Conservation (phyloP, 2,329 filamentous ascomycete genomes). For the Drechslerella dactyloides region DNA sequence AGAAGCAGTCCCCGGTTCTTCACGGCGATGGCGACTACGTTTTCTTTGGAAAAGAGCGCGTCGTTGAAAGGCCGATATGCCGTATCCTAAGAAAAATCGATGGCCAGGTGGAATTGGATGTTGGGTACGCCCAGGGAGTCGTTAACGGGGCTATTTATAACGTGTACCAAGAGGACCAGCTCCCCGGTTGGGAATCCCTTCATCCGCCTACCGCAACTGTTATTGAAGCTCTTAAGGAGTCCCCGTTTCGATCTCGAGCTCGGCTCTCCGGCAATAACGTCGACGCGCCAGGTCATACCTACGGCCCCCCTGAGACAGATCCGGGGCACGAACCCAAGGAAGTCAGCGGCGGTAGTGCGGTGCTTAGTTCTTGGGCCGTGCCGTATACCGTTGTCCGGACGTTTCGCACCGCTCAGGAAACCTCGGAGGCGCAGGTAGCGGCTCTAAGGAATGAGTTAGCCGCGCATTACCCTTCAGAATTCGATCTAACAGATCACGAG, state of each 20-base stretch:
- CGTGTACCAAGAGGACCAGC: slow-evolving; percentile 2
- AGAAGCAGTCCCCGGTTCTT: slow-evolving; percentile 30
- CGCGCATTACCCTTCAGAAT: no score
- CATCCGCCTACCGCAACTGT: neutral
- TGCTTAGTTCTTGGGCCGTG: no score
- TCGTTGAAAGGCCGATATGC: slow-evolving; percentile 26
- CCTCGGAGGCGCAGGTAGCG: no score
- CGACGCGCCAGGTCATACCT: no score
- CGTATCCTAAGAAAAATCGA: slow-evolving; percentile 5
- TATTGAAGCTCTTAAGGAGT: neutral
- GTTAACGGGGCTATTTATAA: slow-evolving; percentile 24
- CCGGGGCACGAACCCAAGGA: neutral
- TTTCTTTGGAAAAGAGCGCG: slow-evolving; percentile 30
- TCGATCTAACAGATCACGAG: no score
- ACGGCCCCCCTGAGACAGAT: neutral
- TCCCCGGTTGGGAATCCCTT: no score
- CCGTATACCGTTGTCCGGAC: no score
- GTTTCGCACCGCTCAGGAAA: no score
- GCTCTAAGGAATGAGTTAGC: no score
- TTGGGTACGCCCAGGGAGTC: slow-evolving; percentile 30
- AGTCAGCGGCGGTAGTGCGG: neutral
- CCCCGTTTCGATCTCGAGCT: slow-evolving; percentile 13
- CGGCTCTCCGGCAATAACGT: no score
- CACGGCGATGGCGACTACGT: slow-evolving; percentile 32
- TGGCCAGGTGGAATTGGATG: slow-evolving; percentile 24